Conservation (phyloP, 768 basidiomycete species). For the Pleurotus djamor region DNA sequence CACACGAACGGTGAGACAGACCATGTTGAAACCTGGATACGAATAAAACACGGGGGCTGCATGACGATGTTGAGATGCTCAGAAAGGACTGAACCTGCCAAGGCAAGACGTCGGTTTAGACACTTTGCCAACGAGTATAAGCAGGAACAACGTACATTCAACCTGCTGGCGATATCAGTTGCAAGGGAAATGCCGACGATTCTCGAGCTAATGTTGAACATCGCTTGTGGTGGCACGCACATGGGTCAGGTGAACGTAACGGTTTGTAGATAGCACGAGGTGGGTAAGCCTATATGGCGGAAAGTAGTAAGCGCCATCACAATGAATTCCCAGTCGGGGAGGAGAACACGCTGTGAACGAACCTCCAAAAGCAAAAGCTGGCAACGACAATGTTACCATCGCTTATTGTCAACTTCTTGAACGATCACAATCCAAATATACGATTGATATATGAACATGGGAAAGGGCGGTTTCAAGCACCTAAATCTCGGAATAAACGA, state of each 20-base stretch:
- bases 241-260: background rate
- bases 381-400: background rate
- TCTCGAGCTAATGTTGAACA: background rate
- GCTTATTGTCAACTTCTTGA: background rate
- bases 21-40: background rate
- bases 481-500: too few species aligned
- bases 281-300: too few species aligned
- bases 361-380: too few species aligned
- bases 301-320: too few species aligned
- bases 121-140: too few species aligned
- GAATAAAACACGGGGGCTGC: background rate
- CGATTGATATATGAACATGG: background rate
- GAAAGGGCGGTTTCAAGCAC: background rate
- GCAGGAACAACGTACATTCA: too few species aligned
- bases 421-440: background rate
- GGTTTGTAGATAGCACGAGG: too few species aligned
- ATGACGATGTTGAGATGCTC: background rate
- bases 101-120: background rate
- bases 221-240: background rate
- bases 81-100: background rate
- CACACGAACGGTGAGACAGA: background rate
- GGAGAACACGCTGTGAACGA: too few species aligned
- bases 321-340: too few species aligned
- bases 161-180: background rate
- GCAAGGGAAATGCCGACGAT: background rate